Evolutionary conservation across 306 rosid genomes (phyloP).

Genomic region (Medicago arabica): DNA sequence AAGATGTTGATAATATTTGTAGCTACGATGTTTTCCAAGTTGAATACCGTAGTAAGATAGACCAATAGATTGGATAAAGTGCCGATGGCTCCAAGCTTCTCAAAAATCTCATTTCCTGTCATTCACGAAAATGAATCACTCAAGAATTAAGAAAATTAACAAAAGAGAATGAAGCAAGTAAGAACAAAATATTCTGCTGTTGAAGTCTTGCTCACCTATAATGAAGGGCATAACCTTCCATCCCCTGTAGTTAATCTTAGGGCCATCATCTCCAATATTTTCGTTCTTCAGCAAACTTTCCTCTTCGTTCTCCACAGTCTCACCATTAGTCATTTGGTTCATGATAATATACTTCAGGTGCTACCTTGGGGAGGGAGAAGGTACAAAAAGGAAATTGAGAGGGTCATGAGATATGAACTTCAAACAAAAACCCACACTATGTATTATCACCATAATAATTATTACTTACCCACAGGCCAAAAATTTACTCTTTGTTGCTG

Average conservation of each 20-base stretch:
- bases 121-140: slow-evolving; percentile 21
- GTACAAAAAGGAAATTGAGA: not conserved
- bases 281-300: slow-evolving; percentile 53
- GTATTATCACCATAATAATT: not conserved
- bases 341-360: slow-evolving; percentile 26
- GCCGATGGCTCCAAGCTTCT: slow-evolving; percentile 82
- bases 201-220: slow-evolving; percentile 60
- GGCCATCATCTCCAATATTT: slow-evolving; percentile 44
- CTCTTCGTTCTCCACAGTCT: slow-evolving; percentile 42
- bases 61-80: slow-evolving; percentile 59
- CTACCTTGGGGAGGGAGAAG: slow-evolving; percentile 29
- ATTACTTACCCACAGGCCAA: not conserved
- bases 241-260: slow-evolving; percentile 65
- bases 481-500: not conserved
- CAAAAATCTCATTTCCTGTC: slow-evolving; percentile 91
- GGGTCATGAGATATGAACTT: slow-evolving; percentile 10
- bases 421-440: slow-evolving; percentile 16
- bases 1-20: slow-evolving; percentile 63
- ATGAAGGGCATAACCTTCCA: slow-evolving; percentile 94
- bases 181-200: not conserved
- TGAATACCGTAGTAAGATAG: slow-evolving; percentile 60
- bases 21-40: slow-evolving; percentile 71
- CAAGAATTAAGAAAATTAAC: slow-evolving; percentile 8
- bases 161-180: not conserved
- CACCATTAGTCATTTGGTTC: slow-evolving; percentile 35